These are phyloP conservation scores for Blastobotrys malaysiensis DNA, from an alignment of 1,139 yeast species.

Conservation along the genomic window DNA sequence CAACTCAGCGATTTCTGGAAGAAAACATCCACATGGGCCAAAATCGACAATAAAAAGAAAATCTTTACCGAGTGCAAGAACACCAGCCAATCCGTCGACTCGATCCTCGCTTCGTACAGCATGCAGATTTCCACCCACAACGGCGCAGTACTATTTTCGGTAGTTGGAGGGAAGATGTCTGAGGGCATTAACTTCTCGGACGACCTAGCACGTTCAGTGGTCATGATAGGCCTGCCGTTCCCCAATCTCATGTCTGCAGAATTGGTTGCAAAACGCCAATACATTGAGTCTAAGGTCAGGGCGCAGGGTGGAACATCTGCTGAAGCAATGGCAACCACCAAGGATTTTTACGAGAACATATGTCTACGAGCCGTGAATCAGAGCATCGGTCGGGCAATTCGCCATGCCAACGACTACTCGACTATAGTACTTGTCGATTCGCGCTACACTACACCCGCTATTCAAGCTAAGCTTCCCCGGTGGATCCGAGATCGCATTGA, in stretches of 20 bases:
- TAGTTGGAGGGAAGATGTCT: constrained; percentile 90
- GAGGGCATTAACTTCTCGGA: constrained; percentile 94
- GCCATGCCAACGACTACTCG: constrained; percentile 80
- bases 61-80: constrained; percentile 56
- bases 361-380: constrained; percentile 94
- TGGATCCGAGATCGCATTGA: constrained; percentile 55
- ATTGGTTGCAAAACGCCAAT: constrained; percentile 64
- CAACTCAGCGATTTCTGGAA: constrained; percentile 52
- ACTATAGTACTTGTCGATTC: constrained; percentile 65
- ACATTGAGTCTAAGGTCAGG: constrained; percentile 44
- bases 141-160: constrained; percentile 74
- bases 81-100: constrained; percentile 38
- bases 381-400: constrained; percentile 86
- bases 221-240: constrained; percentile 86
- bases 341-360: constrained; percentile 71
- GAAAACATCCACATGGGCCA: constrained; percentile 27
- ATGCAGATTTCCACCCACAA: constrained; percentile 20
- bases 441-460: constrained; percentile 47
- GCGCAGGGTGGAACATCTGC: constrained; percentile 40
- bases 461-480: constrained; percentile 60
- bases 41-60: constrained; percentile 21
- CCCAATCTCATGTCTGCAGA: constrained; percentile 87
- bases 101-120: constrained; percentile 49
- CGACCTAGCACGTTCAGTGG: constrained; percentile 76
- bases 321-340: constrained; percentile 45